phyloP scores from a whole-genome alignment of 108 stramenopile genomes.

The Cylindrotheca fusiformis region DNA sequence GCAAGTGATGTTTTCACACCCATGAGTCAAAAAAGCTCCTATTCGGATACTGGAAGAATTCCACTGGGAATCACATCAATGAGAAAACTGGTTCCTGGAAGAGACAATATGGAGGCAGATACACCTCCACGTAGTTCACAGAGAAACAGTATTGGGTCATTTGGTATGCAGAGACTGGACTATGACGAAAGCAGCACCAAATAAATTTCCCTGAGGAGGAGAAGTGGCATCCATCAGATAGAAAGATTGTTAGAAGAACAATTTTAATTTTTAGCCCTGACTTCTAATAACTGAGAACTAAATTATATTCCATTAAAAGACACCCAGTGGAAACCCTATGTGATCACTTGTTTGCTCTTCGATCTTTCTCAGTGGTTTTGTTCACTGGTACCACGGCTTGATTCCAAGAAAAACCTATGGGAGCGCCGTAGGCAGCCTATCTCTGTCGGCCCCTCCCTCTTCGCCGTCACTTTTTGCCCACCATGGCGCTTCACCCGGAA shows the following conservation, averaged over 20 bases:
- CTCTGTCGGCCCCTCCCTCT: neutral
- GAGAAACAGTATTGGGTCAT: neutral
- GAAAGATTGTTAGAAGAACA: neutral
- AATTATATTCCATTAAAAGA: too few relatives aligned
- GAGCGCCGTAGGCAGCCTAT: neutral
- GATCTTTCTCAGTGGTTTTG: too few relatives aligned
- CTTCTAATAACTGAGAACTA: too few relatives aligned
- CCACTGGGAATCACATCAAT: conserved; percentile 40
- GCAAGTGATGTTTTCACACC: conserved; percentile 28
- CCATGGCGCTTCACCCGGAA: conserved; percentile 46
- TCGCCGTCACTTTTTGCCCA: conserved; percentile 28
- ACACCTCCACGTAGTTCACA: too few relatives aligned
- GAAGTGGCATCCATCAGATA: conserved; percentile 1
- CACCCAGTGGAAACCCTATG: too few relatives aligned
- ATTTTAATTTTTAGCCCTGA: neutral
- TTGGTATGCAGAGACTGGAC: conserved; percentile 17
- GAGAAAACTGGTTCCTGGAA: conserved; percentile 30
- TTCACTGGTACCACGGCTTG: too few relatives aligned
- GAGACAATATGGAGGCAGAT: neutral
- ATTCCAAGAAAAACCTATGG: too few relatives aligned
- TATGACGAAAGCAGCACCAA: too few relatives aligned
- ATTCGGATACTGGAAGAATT: conserved; percentile 26
- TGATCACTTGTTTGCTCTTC: too few relatives aligned
- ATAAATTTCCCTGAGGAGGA: too few relatives aligned
- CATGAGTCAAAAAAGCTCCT: conserved; percentile 23